phyloP scores from a whole-genome alignment of 1,284 basidiomycete genomes.

The Moesziomyces globuligerus region DNA sequence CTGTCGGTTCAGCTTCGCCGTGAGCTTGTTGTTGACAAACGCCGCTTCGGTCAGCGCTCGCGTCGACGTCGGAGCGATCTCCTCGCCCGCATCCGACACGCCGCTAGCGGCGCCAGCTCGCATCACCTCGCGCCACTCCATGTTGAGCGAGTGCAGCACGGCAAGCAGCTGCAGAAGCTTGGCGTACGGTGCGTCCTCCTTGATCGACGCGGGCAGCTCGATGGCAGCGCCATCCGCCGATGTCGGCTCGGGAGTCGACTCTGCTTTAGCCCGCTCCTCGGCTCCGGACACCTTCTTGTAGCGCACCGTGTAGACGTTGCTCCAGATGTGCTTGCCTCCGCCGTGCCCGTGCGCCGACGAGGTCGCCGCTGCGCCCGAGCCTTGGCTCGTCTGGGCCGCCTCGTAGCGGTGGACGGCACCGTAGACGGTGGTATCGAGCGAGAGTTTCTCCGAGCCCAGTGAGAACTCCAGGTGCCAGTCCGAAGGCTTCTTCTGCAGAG shows the following conservation, averaged over 20 bases:
- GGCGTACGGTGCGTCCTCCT: constrained; percentile 83
- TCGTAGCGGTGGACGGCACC: constrained; percentile 92
- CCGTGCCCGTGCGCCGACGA: constrained; percentile 9
- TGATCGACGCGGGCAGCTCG: constrained; percentile 76
- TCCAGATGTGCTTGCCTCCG: constrained; percentile 77
- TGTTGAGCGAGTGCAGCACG: constrained; percentile 81
- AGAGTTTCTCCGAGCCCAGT: constrained; percentile 84
- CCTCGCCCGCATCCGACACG: constrained; percentile 22
- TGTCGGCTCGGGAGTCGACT: constrained; percentile 53
- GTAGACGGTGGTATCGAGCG: constrained; percentile 90
- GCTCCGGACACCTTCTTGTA: constrained; percentile 93
- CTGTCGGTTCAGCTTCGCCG: constrained; percentile 96
- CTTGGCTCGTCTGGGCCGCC: constrained; percentile 63
- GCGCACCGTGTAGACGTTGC: constrained; percentile 86
- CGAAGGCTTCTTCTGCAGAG: constrained; percentile 86
- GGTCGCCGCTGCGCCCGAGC: constrained; percentile 7
- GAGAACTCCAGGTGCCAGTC: constrained; percentile 98
- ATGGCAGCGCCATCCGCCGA: constrained; percentile 23
- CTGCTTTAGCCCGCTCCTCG: constrained; percentile 68
- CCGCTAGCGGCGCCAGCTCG: constrained; percentile 7
- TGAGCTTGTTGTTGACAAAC: constrained; percentile 97
- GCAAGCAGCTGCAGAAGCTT: constrained; percentile 90
- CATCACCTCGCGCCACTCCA: constrained; percentile 71
- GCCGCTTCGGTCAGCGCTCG: constrained; percentile 75
- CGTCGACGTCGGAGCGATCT: constrained; percentile 14